These are phyloP conservation scores for Acorus gramineus DNA, from an alignment of 106 monocot genomes.

Conservation along the genomic window DNA sequence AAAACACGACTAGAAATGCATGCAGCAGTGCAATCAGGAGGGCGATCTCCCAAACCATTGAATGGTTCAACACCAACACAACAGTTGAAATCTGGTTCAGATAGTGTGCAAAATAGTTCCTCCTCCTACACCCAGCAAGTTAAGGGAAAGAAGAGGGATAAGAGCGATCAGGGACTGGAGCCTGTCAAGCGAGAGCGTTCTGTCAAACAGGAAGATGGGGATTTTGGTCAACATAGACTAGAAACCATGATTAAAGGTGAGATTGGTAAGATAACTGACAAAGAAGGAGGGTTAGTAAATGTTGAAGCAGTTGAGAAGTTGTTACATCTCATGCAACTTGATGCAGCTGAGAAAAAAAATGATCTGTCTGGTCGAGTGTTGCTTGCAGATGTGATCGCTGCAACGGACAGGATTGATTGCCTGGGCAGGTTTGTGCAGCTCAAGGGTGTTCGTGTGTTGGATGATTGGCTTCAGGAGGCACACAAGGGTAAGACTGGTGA, in stretches of 20 bases:
- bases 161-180: conserved; percentile 51
- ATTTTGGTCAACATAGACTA: conserved; percentile 29
- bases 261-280: conserved; percentile 76
- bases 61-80: conserved; percentile 59
- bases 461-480: conserved; percentile 89
- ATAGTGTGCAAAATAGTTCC: conserved; percentile 53
- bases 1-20: conserved; percentile 90
- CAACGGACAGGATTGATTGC: conserved; percentile 75
- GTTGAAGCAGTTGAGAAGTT: conserved; percentile 72
- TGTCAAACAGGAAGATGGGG: conserved; percentile 49
- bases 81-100: conserved; percentile 76
- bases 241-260: conserved; percentile 57
- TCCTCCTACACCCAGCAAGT: conserved; percentile 29
- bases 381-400: conserved; percentile 87
- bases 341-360: conserved; percentile 63
- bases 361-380: conserved; percentile 62
- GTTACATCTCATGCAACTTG: conserved; percentile 70
- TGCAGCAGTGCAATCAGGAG: conserved; percentile 86
- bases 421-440: conserved; percentile 72
- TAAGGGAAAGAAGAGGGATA: conserved; percentile 79
- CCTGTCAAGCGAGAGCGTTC: conserved; percentile 47
- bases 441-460: conserved; percentile 50
- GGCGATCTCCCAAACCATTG: conserved; percentile 73
- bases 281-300: conserved; percentile 48
- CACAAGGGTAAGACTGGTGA: conserved; percentile 72